Evolutionary conservation across 116 monocot species (phyloP), one percentile per base, ranked within the genome.

Genomic region (Zostera marina): DNA sequence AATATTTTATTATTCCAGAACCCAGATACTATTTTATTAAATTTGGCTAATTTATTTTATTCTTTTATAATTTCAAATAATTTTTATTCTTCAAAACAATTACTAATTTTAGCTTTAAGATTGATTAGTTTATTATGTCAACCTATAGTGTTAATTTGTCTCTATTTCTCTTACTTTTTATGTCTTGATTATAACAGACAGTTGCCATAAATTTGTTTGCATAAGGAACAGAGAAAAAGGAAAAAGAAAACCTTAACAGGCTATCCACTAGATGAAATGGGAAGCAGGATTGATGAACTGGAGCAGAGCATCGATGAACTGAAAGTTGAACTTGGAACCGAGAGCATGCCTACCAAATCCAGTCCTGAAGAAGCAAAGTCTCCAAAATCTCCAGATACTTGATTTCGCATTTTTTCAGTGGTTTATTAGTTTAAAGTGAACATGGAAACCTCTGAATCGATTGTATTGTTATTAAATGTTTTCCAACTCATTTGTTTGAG

Each of bases 261-360:
- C 42, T 11, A 51, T 24, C 6, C 61, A 84, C 84, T 84, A 71
- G 84, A 84, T 65, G 84, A 84, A 63, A 84, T 84, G 79, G 84
- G 76, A 42, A 52, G 48, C 24, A 70, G 68, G 67, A 84, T 84
- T 9, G 84, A 79, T 60, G 74, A 84, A 54, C 60, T 84, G 67
- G 84, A 84, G 63, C 73, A 79, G 60, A 84, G 79, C 66, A 79
- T 84, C 55, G 74, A 74, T 25, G 74, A 84, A 45, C 76, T 84
- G 47, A 84, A 84, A 62, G 22, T 70, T 25, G 84, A 84, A 59
- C 62, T 84, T 71, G 79, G 76, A 8, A 20, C 48, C 7, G 84
- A 84, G 65, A 53, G 14, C 21, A 43, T 44, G 15, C 57, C 63
- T 0, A 8, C 54, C 46, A 53, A 61, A 14, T 5, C 47, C 13